These are phyloP conservation scores for Cystobasidium ongulense DNA, from an alignment of 768 basidiomycete genomes.

Conservation along the genomic window DNA sequence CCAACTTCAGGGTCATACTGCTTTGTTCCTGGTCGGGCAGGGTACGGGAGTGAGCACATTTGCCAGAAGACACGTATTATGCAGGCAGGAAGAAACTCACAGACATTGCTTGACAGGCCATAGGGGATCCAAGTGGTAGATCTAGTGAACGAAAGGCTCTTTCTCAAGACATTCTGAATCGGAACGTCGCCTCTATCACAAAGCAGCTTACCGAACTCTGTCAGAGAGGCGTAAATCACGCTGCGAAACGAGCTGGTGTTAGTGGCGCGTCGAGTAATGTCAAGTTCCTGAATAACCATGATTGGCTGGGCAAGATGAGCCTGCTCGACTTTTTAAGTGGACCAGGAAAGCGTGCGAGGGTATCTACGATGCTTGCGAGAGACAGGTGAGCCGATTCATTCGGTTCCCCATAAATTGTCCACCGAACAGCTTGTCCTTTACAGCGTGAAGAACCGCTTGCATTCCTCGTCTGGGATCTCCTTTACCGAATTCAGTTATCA, in stretches of 20 bases:
- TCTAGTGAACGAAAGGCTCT: constrained; percentile 68
- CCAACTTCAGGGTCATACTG: constrained; percentile 68
- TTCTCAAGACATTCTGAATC: constrained; percentile 54
- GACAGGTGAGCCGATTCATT: constrained; percentile 59
- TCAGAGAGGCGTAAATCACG: constrained; percentile 57
- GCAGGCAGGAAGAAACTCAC: constrained; percentile 46
- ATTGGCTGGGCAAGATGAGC: constrained; percentile 67
- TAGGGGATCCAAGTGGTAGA: constrained; percentile 92
- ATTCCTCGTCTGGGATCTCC: constrained; percentile 66
- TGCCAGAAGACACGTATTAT: neutral
- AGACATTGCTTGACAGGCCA: constrained; percentile 89
- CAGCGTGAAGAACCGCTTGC: constrained; percentile 74
- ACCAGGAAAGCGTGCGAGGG: constrained; percentile 69
- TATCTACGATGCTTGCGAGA: constrained; percentile 79
- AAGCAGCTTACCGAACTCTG: constrained; percentile 67
- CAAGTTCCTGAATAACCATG: constrained; percentile 57
- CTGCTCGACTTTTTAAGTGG: constrained; percentile 75
- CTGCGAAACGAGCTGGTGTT: constrained; percentile 43
- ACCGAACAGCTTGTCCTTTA: neutral
- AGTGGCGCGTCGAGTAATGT: constrained; percentile 2
- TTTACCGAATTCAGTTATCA: constrained; percentile 98
- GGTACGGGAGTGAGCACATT: neutral
- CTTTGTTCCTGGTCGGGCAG: constrained; percentile 68
- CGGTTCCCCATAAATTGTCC: neutral
- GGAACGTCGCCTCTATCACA: constrained; percentile 61